Evolutionary conservation across 352 stramenopile species (phyloP).

Genomic region (Phytophthora sansomeana): DNA sequence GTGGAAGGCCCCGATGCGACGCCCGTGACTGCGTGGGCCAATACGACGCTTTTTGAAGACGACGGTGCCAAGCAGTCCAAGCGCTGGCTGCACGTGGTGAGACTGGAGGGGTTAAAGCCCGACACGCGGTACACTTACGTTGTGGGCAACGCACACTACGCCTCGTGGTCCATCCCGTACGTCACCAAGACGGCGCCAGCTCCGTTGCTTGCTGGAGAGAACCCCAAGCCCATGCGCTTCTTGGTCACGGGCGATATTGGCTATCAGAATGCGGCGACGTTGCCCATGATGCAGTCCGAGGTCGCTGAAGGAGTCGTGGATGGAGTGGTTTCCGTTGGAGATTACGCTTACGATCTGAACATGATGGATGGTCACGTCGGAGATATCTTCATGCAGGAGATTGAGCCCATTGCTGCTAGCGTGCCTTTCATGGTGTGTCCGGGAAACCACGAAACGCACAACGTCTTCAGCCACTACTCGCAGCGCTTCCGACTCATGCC

Average conservation of each 20-base stretch:
- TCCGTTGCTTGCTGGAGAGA: conserved; percentile 22
- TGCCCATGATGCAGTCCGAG: conserved; percentile 90
- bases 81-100: conserved; percentile 76
- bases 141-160: conserved; percentile 77
- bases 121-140: conserved; percentile 85
- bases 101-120: conserved; percentile 66
- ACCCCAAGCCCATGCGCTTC: conserved; percentile 63
- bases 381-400: conserved; percentile 93
- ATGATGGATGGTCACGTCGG: conserved; percentile 79
- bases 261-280: conserved; percentile 89
- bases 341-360: conserved; percentile 92
- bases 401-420: conserved; percentile 82
- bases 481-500: conserved; percentile 89
- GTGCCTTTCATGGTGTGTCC: conserved; percentile 92
- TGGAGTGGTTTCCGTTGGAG: conserved; percentile 85
- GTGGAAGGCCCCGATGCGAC: conserved; percentile 41
- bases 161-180: conserved; percentile 82
- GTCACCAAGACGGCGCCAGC: conserved; percentile 75
- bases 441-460: conserved; percentile 93
- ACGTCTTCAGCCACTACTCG: conserved; percentile 87
- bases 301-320: conserved; percentile 81
- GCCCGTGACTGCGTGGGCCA: conserved; percentile 52
- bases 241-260: conserved; percentile 89
- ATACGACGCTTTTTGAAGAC: conserved; percentile 76
- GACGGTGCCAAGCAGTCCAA: conserved; percentile 60